A percentile compares a stretch with the other conserved stretches of the same genome.
These are phyloP conservation scores for Otatea glauca DNA, from an alignment of 176 grass and related monocot species.

Conservation along the genomic window DNA sequence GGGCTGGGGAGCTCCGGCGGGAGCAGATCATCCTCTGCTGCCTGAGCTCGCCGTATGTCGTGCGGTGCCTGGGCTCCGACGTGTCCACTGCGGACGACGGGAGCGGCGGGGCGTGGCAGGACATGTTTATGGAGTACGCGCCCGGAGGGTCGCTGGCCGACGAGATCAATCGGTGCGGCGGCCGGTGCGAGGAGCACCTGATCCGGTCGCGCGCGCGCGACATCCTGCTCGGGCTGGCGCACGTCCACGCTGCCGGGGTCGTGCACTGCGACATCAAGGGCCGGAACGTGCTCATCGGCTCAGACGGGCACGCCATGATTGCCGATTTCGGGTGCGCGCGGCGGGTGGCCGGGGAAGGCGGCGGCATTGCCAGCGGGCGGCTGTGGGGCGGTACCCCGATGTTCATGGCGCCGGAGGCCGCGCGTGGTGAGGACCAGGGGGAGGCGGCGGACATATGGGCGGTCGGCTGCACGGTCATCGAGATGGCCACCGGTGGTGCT, in stretches of 20 bases:
- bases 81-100: background rate
- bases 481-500: conserved; percentile 54
- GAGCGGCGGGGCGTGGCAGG: background rate
- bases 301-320: conserved; percentile 50
- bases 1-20: conserved; percentile 23
- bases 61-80: conserved; percentile 40
- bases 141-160: conserved; percentile 54
- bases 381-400: conserved; percentile 38
- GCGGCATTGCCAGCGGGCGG: background rate
- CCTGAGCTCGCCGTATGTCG: conserved; percentile 29
- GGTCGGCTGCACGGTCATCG: conserved; percentile 55
- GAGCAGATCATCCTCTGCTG: conserved; percentile 42
- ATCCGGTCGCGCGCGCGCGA: conserved; percentile 38
- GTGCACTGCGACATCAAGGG: conserved; percentile 57
- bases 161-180: conserved; percentile 49
- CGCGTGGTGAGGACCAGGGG: conserved; percentile 53
- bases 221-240: conserved; percentile 50
- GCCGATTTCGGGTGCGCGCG: conserved; percentile 64
- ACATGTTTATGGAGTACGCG: conserved; percentile 64
- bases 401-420: conserved; percentile 64
- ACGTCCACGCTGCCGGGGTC: conserved; percentile 45
- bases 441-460: conserved; percentile 54
- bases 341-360: background rate
- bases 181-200: conserved; percentile 39
- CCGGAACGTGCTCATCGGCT: conserved; percentile 48